These are phyloP conservation scores for Emergomyces orientalis DNA, from an alignment of 2,329 filamentous ascomycete genomes.

Conservation along the genomic window DNA sequence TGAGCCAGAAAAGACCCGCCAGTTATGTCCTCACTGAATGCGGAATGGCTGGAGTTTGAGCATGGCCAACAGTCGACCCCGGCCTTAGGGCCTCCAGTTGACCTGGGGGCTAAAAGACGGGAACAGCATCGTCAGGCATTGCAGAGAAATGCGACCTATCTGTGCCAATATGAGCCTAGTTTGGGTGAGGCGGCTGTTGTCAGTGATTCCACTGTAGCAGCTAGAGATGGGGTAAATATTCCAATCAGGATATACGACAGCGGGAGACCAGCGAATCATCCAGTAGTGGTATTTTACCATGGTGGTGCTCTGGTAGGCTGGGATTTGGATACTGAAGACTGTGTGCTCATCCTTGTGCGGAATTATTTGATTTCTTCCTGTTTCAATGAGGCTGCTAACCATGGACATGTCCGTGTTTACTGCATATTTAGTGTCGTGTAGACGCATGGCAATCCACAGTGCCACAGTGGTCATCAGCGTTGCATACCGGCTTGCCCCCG, in stretches of 20 bases:
- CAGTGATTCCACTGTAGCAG: background rate
- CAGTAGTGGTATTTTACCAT: conserved; percentile 8
- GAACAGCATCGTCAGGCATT: background rate
- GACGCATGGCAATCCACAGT: conserved; percentile 3
- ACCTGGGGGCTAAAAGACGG: background rate
- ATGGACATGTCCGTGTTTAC: background rate
- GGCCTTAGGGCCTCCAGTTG: background rate
- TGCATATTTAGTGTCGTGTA: background rate
- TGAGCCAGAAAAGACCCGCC: background rate
- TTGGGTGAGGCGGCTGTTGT: background rate
- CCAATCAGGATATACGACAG: conserved; percentile 11
- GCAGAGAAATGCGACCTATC: background rate
- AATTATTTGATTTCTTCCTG: background rate
- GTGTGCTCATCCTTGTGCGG: background rate
- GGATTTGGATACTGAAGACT: conserved; percentile 8
- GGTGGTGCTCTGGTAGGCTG: conserved; percentile 1
- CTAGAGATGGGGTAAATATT: conserved; percentile 1
- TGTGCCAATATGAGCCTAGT: conserved; percentile 1
- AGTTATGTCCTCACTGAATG: background rate
- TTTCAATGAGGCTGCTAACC: background rate
- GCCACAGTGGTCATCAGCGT: conserved; percentile 15
- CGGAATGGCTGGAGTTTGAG: conserved; percentile 7
- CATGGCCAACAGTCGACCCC: background rate
- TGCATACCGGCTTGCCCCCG: conserved; percentile 17
- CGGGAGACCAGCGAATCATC: background rate